Conservation (phyloP, 1,284 basidiomycete genomes). For the Ustilago vetiveriae region DNA sequence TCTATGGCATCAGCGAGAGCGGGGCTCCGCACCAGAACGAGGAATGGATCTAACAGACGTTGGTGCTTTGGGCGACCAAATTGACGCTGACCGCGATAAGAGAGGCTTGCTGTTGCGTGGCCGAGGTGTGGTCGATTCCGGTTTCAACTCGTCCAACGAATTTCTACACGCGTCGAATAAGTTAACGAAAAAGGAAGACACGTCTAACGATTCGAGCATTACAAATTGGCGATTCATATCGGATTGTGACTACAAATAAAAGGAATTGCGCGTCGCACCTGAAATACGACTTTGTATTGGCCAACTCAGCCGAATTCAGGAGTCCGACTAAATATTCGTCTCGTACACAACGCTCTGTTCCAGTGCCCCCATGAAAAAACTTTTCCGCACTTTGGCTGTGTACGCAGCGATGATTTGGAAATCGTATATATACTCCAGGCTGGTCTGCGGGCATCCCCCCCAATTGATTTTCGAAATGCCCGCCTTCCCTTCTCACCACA, state of each 20-base stretch:
- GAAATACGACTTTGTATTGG: slow-evolving; percentile 1
- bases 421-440: slow-evolving; percentile 34
- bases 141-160: slow-evolving; percentile 9
- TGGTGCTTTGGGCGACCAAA: too few species aligned
- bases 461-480: slow-evolving; percentile 21
- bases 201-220: too few species aligned
- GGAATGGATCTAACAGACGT: too few species aligned
- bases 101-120: slow-evolving; percentile 1
- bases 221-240: background rate
- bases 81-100: too few species aligned
- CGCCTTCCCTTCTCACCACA: slow-evolving; percentile 48
- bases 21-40: too few species aligned
- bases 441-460: slow-evolving; percentile 23
- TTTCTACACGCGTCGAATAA: slow-evolving; percentile 12
- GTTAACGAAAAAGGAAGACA: too few species aligned
- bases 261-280: too few species aligned
- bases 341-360: slow-evolving; percentile 16
- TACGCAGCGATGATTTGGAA: background rate
- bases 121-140: too few species aligned
- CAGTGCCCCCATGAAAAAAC: slow-evolving; percentile 10
- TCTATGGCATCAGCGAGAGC: too few species aligned
- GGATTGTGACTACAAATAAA: slow-evolving; percentile 21
- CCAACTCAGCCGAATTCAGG: slow-evolving; percentile 29
- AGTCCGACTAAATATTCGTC: background rate
- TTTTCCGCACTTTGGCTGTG: slow-evolving; percentile 23